Base-by-base conservation (phyloP, 2,329 filamentous ascomycete species). In the Sporothrix dimorphospora region DNA sequence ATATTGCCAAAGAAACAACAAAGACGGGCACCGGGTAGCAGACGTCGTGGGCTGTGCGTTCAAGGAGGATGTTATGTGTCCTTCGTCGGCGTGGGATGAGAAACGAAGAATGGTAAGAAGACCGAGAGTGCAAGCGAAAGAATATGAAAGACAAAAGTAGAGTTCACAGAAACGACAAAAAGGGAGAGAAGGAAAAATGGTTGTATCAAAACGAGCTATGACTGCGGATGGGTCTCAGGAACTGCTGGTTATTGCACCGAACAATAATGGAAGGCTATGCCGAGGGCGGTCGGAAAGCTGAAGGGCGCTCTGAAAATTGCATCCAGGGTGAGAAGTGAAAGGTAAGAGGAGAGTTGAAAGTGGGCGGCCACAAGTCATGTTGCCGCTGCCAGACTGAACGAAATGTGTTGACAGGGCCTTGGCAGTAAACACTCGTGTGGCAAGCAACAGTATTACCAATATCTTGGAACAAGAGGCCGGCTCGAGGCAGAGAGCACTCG, bases 1-100 rank as follows among this genome's bases (percentile, higher is more conserved):
- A 53, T 69, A 55, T 72, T 69, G 65, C 12, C 30, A 11, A 12
- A 53, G 21, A 38, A 11, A 70, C 69, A 53, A 63, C 53, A 53
- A 24, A 63, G 69, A 59, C 42, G 16, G 69, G 40, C 69, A 34
- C 69, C 55, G 69, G 69, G 53, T 19, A 21, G 40, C 53, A 49
- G 27, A 11, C 5, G 47, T 53, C 9, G 27, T 21, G 27, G 9
- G 8, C 34, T 51, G 45, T 34, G 16, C 30, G 16, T 21, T 51
- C 16, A 34, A 34, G 30, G 30, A 42, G 38, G 21, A 14, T 21
- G 34, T 8, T 1, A 8, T 24, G 34, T 63, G 14, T 34, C 53
- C 19, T 61, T 24, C 24, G 61, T 47, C 24, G 21, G 27, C 6
- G 11, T 45, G 40, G 5, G 40, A 21, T 30, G 40, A 40, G 8